Conservation (phyloP, 345 rosid species). For the Moricandia arvensis region DNA sequence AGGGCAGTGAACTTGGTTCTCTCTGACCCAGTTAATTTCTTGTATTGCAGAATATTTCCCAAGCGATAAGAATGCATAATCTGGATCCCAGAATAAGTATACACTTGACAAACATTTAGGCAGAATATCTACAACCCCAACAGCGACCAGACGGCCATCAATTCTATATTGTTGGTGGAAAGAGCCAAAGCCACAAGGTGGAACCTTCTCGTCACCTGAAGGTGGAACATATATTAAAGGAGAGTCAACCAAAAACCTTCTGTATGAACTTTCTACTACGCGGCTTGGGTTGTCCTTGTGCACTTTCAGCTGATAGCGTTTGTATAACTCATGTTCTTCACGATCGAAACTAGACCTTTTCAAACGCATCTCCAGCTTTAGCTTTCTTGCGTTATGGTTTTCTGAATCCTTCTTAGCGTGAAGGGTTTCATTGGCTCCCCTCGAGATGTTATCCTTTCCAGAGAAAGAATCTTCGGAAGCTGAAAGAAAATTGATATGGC, state of each 20-base stretch:
- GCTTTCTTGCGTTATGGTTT: slow-evolving; percentile 43
- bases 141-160: slow-evolving; percentile 85
- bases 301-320: slow-evolving; percentile 77
- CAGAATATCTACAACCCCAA: slow-evolving; percentile 88
- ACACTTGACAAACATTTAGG: slow-evolving; percentile 95
- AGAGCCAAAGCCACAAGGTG: slow-evolving; percentile 88
- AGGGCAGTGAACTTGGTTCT: slow-evolving; percentile 60
- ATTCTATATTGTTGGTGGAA: slow-evolving; percentile 92
- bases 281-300: slow-evolving; percentile 65
- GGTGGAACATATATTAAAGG: slow-evolving; percentile 70
- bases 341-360: slow-evolving; percentile 85
- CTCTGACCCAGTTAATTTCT: slow-evolving; percentile 81
- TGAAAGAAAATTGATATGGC: slow-evolving; percentile 74
- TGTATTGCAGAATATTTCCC: slow-evolving; percentile 93
- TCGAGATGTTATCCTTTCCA: slow-evolving; percentile 29
- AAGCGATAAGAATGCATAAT: slow-evolving; percentile 72
- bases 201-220: slow-evolving; percentile 63
- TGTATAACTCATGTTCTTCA: slow-evolving; percentile 80
- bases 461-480: slow-evolving; percentile 36
- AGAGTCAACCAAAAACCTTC: slow-evolving; percentile 76
- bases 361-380: slow-evolving; percentile 72
- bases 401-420: slow-evolving; percentile 40
- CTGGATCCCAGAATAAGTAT: slow-evolving; percentile 98
- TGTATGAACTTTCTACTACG: slow-evolving; percentile 62
- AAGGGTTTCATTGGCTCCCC: slow-evolving; percentile 32